These are phyloP conservation scores for Pharnaceum exiguum DNA, from an alignment of 148 eudicot genomes.

Conservation along the genomic window DNA sequence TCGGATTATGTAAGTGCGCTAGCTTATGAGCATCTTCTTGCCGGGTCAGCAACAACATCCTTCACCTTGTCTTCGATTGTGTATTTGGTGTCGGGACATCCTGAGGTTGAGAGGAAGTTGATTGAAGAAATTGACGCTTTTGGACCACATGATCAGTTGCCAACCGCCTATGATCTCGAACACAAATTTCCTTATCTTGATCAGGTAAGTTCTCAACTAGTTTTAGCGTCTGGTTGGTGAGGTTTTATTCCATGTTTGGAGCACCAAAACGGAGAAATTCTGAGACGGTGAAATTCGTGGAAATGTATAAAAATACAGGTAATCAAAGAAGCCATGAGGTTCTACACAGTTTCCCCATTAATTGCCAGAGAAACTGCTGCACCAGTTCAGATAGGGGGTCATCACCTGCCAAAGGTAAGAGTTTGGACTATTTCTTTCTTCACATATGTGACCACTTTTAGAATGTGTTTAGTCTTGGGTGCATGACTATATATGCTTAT, in stretches of 20 bases:
- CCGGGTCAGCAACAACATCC: conserved; percentile 89
- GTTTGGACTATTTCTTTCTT: not conserved
- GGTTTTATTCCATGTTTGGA: not conserved
- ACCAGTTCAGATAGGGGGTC: conserved; percentile 77
- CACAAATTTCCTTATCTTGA: conserved; percentile 76
- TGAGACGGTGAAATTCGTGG: no score
- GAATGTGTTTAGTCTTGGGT: not conserved
- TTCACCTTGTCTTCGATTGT: conserved; percentile 73
- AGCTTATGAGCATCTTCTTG: conserved; percentile 73
- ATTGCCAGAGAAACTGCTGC: conserved; percentile 78
- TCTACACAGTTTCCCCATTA: conserved; percentile 76
- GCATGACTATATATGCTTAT: no score
- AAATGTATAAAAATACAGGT: conserved; percentile 38
- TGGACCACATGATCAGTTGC: conserved; percentile 50
- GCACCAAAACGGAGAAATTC: no score
- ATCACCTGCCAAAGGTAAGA: conserved; percentile 69
- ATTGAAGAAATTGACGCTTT: conserved; percentile 71
- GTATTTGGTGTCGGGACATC: conserved; percentile 71
- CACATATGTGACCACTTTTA: not conserved
- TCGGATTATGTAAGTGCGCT: conserved; percentile 75
- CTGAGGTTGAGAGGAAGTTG: conserved; percentile 71
- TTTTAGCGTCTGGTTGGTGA: not conserved
- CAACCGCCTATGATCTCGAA: conserved; percentile 74
- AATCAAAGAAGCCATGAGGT: conserved; percentile 90
- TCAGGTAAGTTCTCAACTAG: conserved; percentile 40